Percentiles rank a stretch among this genome's conserved stretches.
Conservation (phyloP, 306 rosid genomes). For the Potentilla sterilis region DNA sequence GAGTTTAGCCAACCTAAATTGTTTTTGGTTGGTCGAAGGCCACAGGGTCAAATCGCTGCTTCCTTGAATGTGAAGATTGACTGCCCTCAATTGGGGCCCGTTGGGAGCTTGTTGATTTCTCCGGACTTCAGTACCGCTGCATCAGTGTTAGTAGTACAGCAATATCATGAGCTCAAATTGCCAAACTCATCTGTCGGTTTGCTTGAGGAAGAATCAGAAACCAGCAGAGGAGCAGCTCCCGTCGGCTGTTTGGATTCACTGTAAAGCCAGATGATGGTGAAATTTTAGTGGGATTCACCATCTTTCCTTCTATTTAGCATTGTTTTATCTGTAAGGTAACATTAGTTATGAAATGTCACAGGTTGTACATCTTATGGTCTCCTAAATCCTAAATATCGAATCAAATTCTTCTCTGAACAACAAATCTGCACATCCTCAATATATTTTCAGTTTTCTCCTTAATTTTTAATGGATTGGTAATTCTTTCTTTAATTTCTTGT, state of each 20-base stretch:
- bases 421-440: not conserved
- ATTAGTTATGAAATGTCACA: not conserved
- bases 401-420: not conserved
- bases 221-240: not conserved
- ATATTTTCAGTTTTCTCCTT: not conserved
- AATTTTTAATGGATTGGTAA: not conserved
- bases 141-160: slow-evolving; percentile 59
- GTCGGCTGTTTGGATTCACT: not conserved
- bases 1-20: slow-evolving; percentile 39
- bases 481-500: not conserved
- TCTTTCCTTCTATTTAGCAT: not conserved
- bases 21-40: slow-evolving; percentile 51
- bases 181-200: slow-evolving; percentile 3
- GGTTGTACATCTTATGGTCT: not conserved
- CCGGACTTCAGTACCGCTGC: slow-evolving; percentile 42
- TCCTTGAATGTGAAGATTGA: slow-evolving; percentile 35
- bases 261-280: not conserved
- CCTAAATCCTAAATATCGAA: not conserved
- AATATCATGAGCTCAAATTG: slow-evolving; percentile 24
- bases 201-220: slow-evolving; percentile 19
- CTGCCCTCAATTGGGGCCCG: slow-evolving; percentile 54
- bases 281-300: not conserved
- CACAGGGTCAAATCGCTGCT: slow-evolving; percentile 40
- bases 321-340: not conserved
- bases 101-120: slow-evolving; percentile 44